phyloP scores from a whole-genome alignment of 2,329 filamentous ascomycete genomes.

The Tympanopsis confertula region DNA sequence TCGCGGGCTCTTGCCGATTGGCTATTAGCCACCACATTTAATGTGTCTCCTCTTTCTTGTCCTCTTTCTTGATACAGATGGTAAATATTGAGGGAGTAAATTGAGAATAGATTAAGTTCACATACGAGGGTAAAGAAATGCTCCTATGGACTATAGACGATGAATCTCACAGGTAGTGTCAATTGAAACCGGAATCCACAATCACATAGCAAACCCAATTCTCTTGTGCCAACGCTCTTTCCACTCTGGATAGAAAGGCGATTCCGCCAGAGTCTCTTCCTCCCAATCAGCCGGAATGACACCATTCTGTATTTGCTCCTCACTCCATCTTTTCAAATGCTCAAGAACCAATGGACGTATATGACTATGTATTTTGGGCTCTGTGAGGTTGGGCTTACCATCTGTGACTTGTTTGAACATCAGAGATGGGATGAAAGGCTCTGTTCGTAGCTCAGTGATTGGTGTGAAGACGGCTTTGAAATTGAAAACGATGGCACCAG shows the following conservation, averaged over 20 bases:
- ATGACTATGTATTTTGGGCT: slow-evolving; percentile 76
- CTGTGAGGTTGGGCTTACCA: slow-evolving; percentile 59
- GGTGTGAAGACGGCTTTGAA: slow-evolving; percentile 81
- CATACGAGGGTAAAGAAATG: too few relatives aligned
- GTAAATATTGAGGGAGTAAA: too few relatives aligned
- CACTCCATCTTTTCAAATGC: slow-evolving; percentile 47
- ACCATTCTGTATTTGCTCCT: slow-evolving; percentile 54
- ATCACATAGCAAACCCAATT: background rate
- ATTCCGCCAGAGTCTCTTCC: slow-evolving; percentile 58
- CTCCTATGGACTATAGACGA: too few relatives aligned
- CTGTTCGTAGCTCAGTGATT: slow-evolving; percentile 54
- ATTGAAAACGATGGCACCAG: slow-evolving; percentile 69
- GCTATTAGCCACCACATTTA: too few relatives aligned
- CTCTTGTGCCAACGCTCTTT: slow-evolving; percentile 50
- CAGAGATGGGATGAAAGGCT: slow-evolving; percentile 62
- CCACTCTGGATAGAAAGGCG: slow-evolving; percentile 69
- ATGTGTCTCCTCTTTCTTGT: too few relatives aligned
- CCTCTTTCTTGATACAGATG: too few relatives aligned
- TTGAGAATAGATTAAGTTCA: too few relatives aligned
- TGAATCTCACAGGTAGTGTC: background rate
- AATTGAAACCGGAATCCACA: background rate
- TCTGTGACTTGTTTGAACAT: slow-evolving; percentile 58
- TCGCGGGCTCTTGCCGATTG: too few relatives aligned
- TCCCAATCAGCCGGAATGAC: slow-evolving; percentile 52
- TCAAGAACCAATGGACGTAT: slow-evolving; percentile 63